Base-by-base conservation (phyloP, 495 filamentous ascomycete species). In the Bacidia gigantensis region DNA sequence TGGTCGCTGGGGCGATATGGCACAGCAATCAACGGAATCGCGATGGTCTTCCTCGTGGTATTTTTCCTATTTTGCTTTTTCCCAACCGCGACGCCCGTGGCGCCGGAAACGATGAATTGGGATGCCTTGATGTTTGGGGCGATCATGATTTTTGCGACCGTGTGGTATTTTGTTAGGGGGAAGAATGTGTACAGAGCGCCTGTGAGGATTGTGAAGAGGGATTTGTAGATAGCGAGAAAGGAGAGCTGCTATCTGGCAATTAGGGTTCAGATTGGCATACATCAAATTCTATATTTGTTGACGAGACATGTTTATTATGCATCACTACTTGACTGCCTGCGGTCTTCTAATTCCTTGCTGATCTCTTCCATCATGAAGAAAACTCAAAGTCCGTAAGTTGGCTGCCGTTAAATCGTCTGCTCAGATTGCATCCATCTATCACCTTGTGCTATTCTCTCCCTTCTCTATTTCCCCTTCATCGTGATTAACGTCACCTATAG, bases 31-130 rank as follows among this genome's bases (percentile, higher is more conserved):
- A 71, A 75, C 52, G 41, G 49, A 26, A 38, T 56, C 26, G 55
- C 58, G 0, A 39, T 72, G 10, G 55, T 59, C 21, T 73, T 73
- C 47, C 57, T 78, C 12, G 39, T 70, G 1, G 63, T 76, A 0
- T 60, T 71, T 0, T 78, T 77, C 53, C 60, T 77, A 17, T 77
- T 79, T 58, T 64, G 64, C 42, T 69, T 68, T 46, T 75, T 72
- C 56, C 73, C 72, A 1, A 62, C 54, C 0, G 51, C 61, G 1
- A 59, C 61, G 10, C 64, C 64, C 0, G 64, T 75, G 11, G 65
- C 64, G 1, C 57, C 60, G 9, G 50, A 66, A 3, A 76, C 66
- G 23, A 75, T 79, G 63, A 80, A 81, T 56, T 81, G 66, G 63
- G 69, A 69, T 38, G 58, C 68, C 46, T 65, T 66, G 1, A 72